Base-by-base conservation (phyloP, 2,329 filamentous ascomycete species). In the Aspergillus transmontanensis region DNA sequence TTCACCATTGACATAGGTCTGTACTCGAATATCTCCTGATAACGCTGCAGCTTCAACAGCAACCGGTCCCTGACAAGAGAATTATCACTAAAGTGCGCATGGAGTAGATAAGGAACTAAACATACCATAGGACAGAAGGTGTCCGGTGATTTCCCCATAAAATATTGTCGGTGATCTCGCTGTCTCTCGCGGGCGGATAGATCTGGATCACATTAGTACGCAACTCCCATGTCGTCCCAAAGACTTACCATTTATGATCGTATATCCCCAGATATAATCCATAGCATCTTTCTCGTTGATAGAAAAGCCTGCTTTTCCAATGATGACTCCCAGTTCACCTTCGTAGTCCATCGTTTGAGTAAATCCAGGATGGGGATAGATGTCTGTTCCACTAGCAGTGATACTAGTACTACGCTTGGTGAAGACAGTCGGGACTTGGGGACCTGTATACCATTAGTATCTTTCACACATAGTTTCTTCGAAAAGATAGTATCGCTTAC, bases 151-250 rank as follows among this genome's bases (percentile, higher is more conserved):
- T 87, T 87, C 10, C 85, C 85, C 56, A 88, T 81, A 60, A 83
- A 87, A 70, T 87, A 87, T 64, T 88, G 86, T 70, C 87, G 87
- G 62, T 87, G 85, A 56, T 87, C 84, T 30, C 83, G 72, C 70
- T 87, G 85, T 66, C 80, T 78, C 50, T 83, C 82, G 12, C 85
- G 74, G 0, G 84, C 83, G 0, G 85, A 85, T n/a, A 87, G 76
- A 57, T 87, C 85, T 50, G 3, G 14, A 19, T 30, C 26, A 7
- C 3, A 50, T 50, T 19, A 50, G 46, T n/a, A 19, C 3, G 16
- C 6, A 10, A n/a, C 23, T 19, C 1, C 19, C 6, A 19, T 10
- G 3, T 50, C 6, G 12, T 19, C 46, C 23, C 6, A 50, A 9
- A 26, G 30, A 50, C 46, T 16, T 12, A 50, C 46, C 48, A 66